Base-by-base conservation (phyloP, 2,329 filamentous ascomycete genomes). In the Fusarium penzigii region DNA sequence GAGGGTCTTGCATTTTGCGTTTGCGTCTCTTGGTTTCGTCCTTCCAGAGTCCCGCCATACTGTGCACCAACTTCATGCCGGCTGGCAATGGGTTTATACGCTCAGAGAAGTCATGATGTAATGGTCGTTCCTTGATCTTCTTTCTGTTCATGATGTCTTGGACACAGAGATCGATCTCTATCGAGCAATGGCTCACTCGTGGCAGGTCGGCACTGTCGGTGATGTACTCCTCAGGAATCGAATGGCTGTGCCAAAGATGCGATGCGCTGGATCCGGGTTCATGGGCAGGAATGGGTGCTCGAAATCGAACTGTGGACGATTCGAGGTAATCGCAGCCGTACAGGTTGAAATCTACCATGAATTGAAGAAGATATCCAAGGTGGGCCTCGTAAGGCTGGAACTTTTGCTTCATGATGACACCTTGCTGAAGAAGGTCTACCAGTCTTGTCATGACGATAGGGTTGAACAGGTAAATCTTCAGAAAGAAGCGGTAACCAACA, bases 301-400 rank as follows among this genome's bases (percentile, higher is more conserved):
- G 84, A 66, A 96, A 97, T 29, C 75, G 79, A 1, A 86, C 83
- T 57, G 84, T 89, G 10, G 77, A 77, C 45, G 85, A 88, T 52
- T 93, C 83, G 58, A 97, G 85, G 64, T 93, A 95, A 50, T 85
- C 87, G 68, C 94, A 99, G 7, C 95, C 95, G 69, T 96, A 97
- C 60, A 99, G 77, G 68, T 97, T 99, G 77, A 95, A 99, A 70
- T 99, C 95, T 58, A 88, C 89, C 94, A 99, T 97, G 83, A 95
- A 99, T 72, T 99, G 95, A 10, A 94, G 79, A 9, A 97, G 75
- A 68, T 92, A 97, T 67, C 96, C 91, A 56, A 97, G 72, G 69
- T 99, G 95, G 16, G 90, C 92, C 72, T 99, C 94, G 67, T 94
- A 96, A 0, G 94, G 93, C 66, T 97, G 93, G 41, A 99, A 88